These are phyloP conservation scores for Mycosphaerella sp. DNA, from an alignment of 2,329 filamentous ascomycete species.

Conservation along the genomic window DNA sequence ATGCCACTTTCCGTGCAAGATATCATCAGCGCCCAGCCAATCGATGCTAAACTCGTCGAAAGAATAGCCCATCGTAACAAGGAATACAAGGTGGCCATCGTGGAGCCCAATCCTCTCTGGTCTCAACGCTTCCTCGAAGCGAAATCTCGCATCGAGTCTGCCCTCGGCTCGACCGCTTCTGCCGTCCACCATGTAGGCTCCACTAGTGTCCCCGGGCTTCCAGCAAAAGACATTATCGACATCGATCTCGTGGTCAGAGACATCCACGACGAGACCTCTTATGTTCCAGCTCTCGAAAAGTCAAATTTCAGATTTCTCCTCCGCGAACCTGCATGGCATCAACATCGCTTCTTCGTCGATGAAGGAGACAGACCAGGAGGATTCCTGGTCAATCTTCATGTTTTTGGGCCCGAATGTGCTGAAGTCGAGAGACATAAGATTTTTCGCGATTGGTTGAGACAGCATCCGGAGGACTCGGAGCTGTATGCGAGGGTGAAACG, in stretches of 20 bases:
- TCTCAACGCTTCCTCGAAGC: slow-evolving; percentile 31
- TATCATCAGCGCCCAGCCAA: neutral
- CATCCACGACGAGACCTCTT: slow-evolving; percentile 38
- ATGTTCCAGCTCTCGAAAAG: slow-evolving; percentile 40
- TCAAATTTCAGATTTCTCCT: slow-evolving; percentile 43
- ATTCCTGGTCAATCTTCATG: slow-evolving; percentile 42
- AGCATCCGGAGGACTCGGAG: slow-evolving; percentile 35
- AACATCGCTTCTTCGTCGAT: slow-evolving; percentile 44
- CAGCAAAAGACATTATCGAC: slow-evolving; percentile 50
- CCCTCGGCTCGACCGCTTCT: slow-evolving; percentile 28
- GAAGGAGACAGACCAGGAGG: slow-evolving; percentile 26
- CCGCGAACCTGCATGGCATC: slow-evolving; percentile 44
- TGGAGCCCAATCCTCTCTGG: slow-evolving; percentile 38
- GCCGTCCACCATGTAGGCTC: slow-evolving; percentile 46
- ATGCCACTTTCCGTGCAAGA: neutral
- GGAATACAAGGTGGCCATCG: slow-evolving; percentile 26
- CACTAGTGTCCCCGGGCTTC: slow-evolving; percentile 45
- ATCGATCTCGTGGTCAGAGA: slow-evolving; percentile 45
- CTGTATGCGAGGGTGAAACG: slow-evolving; percentile 40
- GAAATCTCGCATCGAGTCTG: slow-evolving; percentile 33
- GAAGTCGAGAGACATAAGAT: slow-evolving; percentile 42
- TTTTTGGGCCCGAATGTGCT: slow-evolving; percentile 41
- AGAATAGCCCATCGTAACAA: slow-evolving; percentile 20
- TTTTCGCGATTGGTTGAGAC: slow-evolving; percentile 43
- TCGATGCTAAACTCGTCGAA: slow-evolving; percentile 3